Evolutionary conservation across 371 early-diverging fungal genomes (phyloP).

Genomic region (Mucor lusitanicus): DNA sequence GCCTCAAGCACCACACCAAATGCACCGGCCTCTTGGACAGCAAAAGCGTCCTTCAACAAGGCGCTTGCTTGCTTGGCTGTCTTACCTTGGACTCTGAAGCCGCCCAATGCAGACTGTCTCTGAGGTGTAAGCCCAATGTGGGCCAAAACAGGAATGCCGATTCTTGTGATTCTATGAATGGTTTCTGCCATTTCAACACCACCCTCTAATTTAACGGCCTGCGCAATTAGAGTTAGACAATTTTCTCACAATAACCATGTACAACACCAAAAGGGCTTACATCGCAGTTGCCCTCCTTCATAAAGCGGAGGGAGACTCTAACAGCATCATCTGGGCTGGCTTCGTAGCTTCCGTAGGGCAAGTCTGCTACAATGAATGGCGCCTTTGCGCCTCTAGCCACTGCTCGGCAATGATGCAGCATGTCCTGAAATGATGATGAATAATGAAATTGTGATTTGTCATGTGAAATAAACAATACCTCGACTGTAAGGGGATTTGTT

Average conservation of each 20-base stretch:
- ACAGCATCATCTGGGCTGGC: conserved; percentile 73
- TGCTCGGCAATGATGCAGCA: conserved; percentile 94
- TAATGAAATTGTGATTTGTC: neutral
- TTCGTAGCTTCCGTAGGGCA: conserved; percentile 95
- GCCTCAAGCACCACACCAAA: conserved; percentile 93
- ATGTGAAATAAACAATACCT: conserved; percentile 46
- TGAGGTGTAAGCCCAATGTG: conserved; percentile 97
- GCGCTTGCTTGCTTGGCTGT: conserved; percentile 72
- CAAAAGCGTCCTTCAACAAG: conserved; percentile 85
- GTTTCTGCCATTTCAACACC: conserved; percentile 84
- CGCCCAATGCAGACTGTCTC: conserved; percentile 82
- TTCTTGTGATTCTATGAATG: conserved; percentile 69
- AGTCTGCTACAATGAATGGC: conserved; percentile 83
- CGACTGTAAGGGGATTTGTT: conserved; percentile 86
- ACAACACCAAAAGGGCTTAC: conserved; percentile 30
- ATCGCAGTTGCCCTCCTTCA: conserved; percentile 90
- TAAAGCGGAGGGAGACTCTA: conserved; percentile 72
- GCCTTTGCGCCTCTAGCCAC: conserved; percentile 79
- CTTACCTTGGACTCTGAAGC: conserved; percentile 92
- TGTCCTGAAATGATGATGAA: conserved; percentile 60
- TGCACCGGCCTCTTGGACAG: conserved; percentile 92
- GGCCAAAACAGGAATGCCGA: conserved; percentile 92
- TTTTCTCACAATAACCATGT: neutral
- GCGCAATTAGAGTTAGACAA: neutral
- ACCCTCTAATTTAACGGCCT: conserved; percentile 95